phyloP scores from a whole-genome alignment of 2,329 filamentous ascomycete species.

The Hansfordia pulvinata region DNA sequence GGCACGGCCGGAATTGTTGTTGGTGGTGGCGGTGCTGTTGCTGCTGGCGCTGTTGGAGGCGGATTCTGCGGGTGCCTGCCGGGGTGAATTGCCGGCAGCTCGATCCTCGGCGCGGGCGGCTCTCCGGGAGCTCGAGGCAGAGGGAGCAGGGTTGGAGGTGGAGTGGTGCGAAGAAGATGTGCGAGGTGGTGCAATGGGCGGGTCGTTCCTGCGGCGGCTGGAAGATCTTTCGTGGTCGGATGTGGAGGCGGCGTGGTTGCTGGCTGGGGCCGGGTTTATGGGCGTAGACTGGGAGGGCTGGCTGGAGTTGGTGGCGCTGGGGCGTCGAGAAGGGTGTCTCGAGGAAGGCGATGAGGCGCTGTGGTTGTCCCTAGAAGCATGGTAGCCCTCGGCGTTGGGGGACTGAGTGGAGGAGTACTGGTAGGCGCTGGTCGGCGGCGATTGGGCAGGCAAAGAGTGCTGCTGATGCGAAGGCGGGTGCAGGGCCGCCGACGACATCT shows the following conservation, averaged over 20 bases:
- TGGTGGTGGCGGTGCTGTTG: too few species aligned
- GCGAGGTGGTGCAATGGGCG: slow-evolving; percentile 64
- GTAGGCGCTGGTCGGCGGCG: slow-evolving; percentile 29
- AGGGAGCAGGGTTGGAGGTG: slow-evolving; percentile 17
- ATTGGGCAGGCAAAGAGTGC: slow-evolving; percentile 29
- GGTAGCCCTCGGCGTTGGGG: slow-evolving; percentile 40
- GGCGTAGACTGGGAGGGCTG: slow-evolving; percentile 30
- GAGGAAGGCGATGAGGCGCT: slow-evolving; percentile 35
- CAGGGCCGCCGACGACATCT: slow-evolving; percentile 51
- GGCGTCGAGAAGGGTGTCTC: slow-evolving; percentile 37
- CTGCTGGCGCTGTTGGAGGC: slow-evolving; percentile 19
- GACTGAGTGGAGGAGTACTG: slow-evolving; percentile 39
- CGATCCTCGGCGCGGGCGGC: slow-evolving; percentile 30
- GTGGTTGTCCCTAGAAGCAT: slow-evolving; percentile 34
- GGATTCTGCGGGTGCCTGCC: slow-evolving; percentile 22
- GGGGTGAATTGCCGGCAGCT: slow-evolving; percentile 23
- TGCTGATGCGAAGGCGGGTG: slow-evolving; percentile 44
- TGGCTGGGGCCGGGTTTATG: slow-evolving; percentile 28
- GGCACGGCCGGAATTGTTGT: too few species aligned
- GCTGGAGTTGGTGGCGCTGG: slow-evolving; percentile 31
- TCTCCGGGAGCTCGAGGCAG: slow-evolving; percentile 31
- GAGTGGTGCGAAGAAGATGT: slow-evolving; percentile 61
- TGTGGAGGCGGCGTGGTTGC: slow-evolving; percentile 23
- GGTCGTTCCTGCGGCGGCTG: slow-evolving; percentile 44
- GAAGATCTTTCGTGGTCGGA: slow-evolving; percentile 29